Evolutionary conservation across 1,284 basidiomycete species (phyloP).

Genomic region (Violaceomyces palustris): DNA sequence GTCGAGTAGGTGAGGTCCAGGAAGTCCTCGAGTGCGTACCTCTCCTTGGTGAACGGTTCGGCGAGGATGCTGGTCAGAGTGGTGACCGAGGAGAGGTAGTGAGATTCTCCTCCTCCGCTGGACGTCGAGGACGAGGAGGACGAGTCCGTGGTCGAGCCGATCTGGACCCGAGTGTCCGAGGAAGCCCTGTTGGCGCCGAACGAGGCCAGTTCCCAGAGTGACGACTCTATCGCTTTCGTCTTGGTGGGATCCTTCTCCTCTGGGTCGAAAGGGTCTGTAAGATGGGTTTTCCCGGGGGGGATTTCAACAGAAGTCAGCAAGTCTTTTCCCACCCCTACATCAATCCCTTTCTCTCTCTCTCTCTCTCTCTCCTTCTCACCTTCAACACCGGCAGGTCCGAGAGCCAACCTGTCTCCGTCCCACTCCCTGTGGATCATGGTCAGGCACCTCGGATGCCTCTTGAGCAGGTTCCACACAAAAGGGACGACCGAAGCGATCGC

Average conservation of each 20-base stretch:
- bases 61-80: conserved; percentile 79
- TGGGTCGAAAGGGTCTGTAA: conserved; percentile 63
- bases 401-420: conserved; percentile 40
- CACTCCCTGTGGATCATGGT: conserved; percentile 70
- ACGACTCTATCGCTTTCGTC: conserved; percentile 76
- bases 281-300: no score
- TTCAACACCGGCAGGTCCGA: conserved; percentile 33
- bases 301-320: background rate
- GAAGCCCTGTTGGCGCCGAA: conserved; percentile 56
- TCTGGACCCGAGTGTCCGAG: conserved; percentile 2
- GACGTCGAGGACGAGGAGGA: conserved; percentile 3
- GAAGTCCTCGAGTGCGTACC: conserved; percentile 90
- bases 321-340: background rate
- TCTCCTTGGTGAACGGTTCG: conserved; percentile 87
- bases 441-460: conserved; percentile 86
- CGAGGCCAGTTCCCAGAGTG: conserved; percentile 83
- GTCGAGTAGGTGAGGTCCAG: conserved; percentile 91
- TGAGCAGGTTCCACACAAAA: conserved; percentile 90
- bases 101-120: conserved; percentile 56
- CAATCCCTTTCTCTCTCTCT: background rate
- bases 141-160: conserved; percentile 3
- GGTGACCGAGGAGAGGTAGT: conserved; percentile 79
- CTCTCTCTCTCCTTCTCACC: background rate
- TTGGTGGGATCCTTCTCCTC: conserved; percentile 69
- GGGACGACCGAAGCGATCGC: conserved; percentile 86